Percentiles rank a stretch among this genome's conserved stretches.
These are phyloP conservation scores for Mycosphaerella arachidis DNA, from an alignment of 2,329 filamentous ascomycete species.

Conservation along the genomic window DNA sequence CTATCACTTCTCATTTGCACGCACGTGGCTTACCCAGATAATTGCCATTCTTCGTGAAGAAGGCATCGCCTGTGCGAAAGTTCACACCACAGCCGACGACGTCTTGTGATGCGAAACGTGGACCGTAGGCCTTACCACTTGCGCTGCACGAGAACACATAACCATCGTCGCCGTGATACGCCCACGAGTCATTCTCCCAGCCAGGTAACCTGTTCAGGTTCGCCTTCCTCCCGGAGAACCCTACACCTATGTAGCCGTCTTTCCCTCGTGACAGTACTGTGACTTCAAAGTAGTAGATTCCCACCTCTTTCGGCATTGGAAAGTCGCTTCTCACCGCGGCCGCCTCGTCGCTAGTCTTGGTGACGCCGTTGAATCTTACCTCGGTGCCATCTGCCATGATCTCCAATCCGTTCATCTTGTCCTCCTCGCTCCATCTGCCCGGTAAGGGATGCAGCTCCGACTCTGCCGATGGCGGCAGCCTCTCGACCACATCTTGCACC, in stretches of 20 bases:
- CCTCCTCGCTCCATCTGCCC: constrained; percentile 72
- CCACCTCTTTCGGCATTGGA: constrained; percentile 81
- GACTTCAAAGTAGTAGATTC: constrained; percentile 90
- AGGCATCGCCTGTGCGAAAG: constrained; percentile 56
- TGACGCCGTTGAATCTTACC: constrained; percentile 56
- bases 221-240: constrained; percentile 57
- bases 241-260: constrained; percentile 56
- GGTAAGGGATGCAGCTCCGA: constrained; percentile 69
- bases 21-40: constrained; percentile 47
- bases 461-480: constrained; percentile 46
- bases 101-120: constrained; percentile 55
- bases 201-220: constrained; percentile 58
- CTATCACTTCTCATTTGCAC: neutral
- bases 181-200: constrained; percentile 63
- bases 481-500: constrained; percentile 80
- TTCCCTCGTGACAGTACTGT: constrained; percentile 62
- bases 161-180: constrained; percentile 64
- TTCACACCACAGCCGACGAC: constrained; percentile 63
- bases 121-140: constrained; percentile 55
- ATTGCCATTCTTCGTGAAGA: constrained; percentile 63
- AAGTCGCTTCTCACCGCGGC: constrained; percentile 77
- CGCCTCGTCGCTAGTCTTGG: constrained; percentile 66
- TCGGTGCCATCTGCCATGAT: constrained; percentile 69
- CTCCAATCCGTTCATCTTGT: constrained; percentile 71
- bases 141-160: constrained; percentile 57